Evolutionary conservation across 306 rosid species (phyloP), one percentile per base, ranked within the genome.

Genomic region (Trifolium repens): DNA sequence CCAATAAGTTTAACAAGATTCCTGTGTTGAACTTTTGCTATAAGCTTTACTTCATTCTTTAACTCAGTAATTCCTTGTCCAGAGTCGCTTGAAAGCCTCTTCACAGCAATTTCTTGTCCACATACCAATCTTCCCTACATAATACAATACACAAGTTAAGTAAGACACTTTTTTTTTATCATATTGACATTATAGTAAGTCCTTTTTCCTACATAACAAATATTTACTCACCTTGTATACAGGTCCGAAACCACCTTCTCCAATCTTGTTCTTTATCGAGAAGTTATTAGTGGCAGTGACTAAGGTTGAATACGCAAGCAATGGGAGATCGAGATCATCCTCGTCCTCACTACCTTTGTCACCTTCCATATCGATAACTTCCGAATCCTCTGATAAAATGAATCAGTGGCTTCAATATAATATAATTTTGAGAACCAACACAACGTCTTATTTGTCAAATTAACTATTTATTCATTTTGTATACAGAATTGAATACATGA

Each of bases 191-290:
- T 42, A 42, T 9, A 42, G 46, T 42, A 7, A 65, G 3, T n/a
- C 19, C 1, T 10, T 46, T 55, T 61, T 67, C 32, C 58, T 46
- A 59, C 17, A 27, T 27, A 40, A 37, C 70, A 1, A 50, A 50
- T 9, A 63, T 22, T 15, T 16, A 16, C 47, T 74, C 26, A 81
- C 87, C 85, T 69, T 81, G 40, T 86, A 83, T 62, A 83, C 85
- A 13, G 82, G 84, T 78, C 90, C 90, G 78, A 86, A 86, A 22
- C 90, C 90, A 67, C 86, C 86, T 75, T 86, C 78, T 4, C 90
- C 87, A 34, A 86, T 67, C 75, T 81, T 83, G 47, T 83, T 83
- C 13, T 75, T 22, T 1, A 49, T 14, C 1, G 86, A 83, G 37
- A 86, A 86, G 67, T 72, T 67, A 32, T 80, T 9, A 9, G 87